Percentiles rank a stretch among this genome's conserved stretches.
Conservation (phyloP, 768 basidiomycete genomes). For the Suillus sp. region DNA sequence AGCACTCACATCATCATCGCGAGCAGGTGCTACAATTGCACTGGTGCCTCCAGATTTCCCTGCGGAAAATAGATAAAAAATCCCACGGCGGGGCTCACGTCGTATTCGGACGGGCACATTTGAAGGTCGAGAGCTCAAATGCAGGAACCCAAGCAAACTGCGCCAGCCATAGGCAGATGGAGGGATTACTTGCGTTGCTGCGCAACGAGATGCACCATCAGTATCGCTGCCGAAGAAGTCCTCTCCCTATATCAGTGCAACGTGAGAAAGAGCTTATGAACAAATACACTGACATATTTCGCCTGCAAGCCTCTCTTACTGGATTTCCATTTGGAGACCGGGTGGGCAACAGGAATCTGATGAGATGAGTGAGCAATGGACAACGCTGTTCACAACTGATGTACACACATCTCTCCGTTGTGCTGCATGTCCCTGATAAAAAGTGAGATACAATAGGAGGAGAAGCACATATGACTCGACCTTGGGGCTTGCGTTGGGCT, state of each 20-base stretch:
- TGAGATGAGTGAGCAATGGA: neutral
- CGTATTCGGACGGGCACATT: neutral
- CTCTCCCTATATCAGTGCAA: neutral
- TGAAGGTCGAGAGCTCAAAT: neutral
- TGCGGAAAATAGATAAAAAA: neutral
- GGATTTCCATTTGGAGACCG: neutral
- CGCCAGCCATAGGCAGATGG: too few relatives aligned
- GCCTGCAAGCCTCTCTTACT: neutral
- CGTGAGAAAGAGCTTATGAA: neutral
- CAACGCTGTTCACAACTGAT: neutral
- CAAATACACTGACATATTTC: conserved; percentile 2
- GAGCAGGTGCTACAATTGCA: neutral
- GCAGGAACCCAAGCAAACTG: neutral
- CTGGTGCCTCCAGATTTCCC: neutral
- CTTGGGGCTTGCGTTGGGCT: too few relatives aligned
- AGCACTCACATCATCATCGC: neutral
- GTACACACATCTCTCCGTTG: neutral
- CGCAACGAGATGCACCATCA: too few relatives aligned
- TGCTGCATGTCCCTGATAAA: neutral
- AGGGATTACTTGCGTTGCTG: too few relatives aligned
- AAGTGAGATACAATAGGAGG: too few relatives aligned
- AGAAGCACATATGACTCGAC: too few relatives aligned
- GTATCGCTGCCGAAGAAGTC: neutral
- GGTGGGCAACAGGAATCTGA: too few relatives aligned
- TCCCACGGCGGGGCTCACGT: neutral